Base-by-base conservation (phyloP, 306 rosid species). In the Prunus padus region DNA sequence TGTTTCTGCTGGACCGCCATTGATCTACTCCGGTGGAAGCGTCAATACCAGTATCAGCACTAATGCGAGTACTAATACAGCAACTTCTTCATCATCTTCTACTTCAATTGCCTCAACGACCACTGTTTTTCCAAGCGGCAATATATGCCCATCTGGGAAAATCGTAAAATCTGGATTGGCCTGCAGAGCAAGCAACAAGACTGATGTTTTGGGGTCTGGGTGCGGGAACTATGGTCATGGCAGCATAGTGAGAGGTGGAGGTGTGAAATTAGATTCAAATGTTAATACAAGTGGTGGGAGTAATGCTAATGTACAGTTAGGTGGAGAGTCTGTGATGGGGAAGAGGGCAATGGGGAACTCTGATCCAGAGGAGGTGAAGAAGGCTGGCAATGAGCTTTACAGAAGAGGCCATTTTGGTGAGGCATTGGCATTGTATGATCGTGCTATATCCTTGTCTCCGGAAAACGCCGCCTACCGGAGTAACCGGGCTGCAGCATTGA, bases 291-390 rank as follows among this genome's bases (percentile, higher is more conserved):
- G 82, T 14, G 77, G 82, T 14, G 77, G 72, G 44, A 78, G 83
- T 14, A 18, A 18, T 7, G 76, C 68, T 26, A 78, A 64, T 69
- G 50, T 75, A 0, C 83, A 74, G 76, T 2, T 28, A 8, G 81
- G 77, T 5, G 76, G 83, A 11, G 84, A 82, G 59, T 26, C 85
- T 9, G 55, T 70, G 52, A 26, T 73, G 68, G 70, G 79, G 65
- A 86, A 80, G 80, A 79, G 86, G 31, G 79, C 82, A 68, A 65
- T 82, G 80, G 70, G 65, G 69, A 86, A 63, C 51, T 69, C 76
- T 69, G 92, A 88, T 93, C 96, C 98, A 1, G 98, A 93, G 77
- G 97, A 88, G 70, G 84, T 88, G 63, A 91, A 91, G 76, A 88
- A 67, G 55, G 74, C 80, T 1, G 98, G 92, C 14, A 93, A 93